A percentile compares a stretch with the other conserved stretches of the same genome.
These are phyloP conservation scores for Tricholoma furcatifolium DNA, from an alignment of 768 basidiomycete species.

Conservation along the genomic window DNA sequence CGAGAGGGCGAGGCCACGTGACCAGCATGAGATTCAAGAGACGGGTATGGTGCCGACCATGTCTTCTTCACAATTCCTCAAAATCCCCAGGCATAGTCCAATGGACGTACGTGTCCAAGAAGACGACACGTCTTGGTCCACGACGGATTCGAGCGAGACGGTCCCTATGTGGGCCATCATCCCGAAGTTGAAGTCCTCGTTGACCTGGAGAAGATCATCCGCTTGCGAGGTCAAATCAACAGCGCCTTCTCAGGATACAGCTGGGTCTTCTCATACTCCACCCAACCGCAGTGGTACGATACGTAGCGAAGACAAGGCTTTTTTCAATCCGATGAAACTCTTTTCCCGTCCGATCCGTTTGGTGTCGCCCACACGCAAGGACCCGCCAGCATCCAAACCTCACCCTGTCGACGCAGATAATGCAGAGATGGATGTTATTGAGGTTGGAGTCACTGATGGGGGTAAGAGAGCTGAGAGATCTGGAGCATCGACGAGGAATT, in stretches of 20 bases:
- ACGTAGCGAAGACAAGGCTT: not conserved
- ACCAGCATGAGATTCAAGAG: slow-evolving; percentile 1
- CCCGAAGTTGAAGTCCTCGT: slow-evolving; percentile 1
- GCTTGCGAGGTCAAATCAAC: slow-evolving; percentile 4
- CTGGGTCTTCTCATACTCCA: not conserved
- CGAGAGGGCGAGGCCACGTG: not conserved
- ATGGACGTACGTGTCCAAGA: not conserved
- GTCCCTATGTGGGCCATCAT: not conserved
- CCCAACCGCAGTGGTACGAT: not conserved
- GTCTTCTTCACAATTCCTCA: slow-evolving; percentile 10
- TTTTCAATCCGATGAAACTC: slow-evolving; percentile 13
- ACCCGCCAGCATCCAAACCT: not conserved
- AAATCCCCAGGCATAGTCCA: not conserved
- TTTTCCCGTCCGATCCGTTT: slow-evolving; percentile 11
- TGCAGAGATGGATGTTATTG: not conserved
- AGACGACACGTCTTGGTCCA: not conserved
- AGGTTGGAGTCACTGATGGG: slow-evolving; percentile 1
- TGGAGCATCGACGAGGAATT: slow-evolving; percentile 10
- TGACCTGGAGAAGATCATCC: slow-evolving; percentile 5
- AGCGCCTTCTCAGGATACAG: not conserved
- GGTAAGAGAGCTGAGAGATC: slow-evolving; percentile 6
- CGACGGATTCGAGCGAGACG: not conserved
- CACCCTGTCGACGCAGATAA: not conserved
- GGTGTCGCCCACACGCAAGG: slow-evolving; percentile 1
- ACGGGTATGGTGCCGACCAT: not conserved